Conservation (phyloP, 495 filamentous ascomycete genomes). For the Lophiotrema nucula region DNA sequence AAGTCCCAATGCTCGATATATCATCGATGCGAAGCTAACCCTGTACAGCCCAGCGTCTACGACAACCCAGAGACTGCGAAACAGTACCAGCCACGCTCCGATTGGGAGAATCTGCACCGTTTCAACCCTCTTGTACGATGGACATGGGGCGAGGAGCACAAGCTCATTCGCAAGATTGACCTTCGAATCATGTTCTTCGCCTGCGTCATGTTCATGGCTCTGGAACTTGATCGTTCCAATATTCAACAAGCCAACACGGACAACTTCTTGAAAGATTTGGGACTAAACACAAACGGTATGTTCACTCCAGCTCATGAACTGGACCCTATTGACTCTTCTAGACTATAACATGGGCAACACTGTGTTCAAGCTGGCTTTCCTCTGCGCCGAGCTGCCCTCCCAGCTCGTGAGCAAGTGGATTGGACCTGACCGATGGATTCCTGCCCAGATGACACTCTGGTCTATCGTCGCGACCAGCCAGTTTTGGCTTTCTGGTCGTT, state of each 20-base stretch:
- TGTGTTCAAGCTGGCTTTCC: constrained; percentile 29
- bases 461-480: constrained; percentile 26
- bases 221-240: constrained; percentile 34
- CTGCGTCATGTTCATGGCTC: constrained; percentile 33
- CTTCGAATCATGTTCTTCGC: constrained; percentile 26
- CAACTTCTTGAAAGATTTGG: constrained; percentile 29
- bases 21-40: too few relatives aligned
- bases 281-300: constrained; percentile 32
- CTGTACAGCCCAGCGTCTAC: constrained; percentile 45
- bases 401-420: constrained; percentile 34
- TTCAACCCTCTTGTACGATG: constrained; percentile 54
- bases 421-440: constrained; percentile 34
- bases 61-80: constrained; percentile 52
- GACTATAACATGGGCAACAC: constrained; percentile 36
- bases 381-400: constrained; percentile 33
- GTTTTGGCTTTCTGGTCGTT: constrained; percentile 21
- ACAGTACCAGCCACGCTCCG: constrained; percentile 50
- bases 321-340: neutral
- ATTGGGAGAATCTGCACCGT: constrained; percentile 54
- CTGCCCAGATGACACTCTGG: constrained; percentile 32
- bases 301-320: neutral
- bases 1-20: neutral
- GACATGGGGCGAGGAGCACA: constrained; percentile 52
- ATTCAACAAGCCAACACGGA: constrained; percentile 31
- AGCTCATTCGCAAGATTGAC: constrained; percentile 39